These are phyloP conservation scores for Euphorbia tirucalli DNA, from an alignment of 345 rosid genomes.

Conservation along the genomic window DNA sequence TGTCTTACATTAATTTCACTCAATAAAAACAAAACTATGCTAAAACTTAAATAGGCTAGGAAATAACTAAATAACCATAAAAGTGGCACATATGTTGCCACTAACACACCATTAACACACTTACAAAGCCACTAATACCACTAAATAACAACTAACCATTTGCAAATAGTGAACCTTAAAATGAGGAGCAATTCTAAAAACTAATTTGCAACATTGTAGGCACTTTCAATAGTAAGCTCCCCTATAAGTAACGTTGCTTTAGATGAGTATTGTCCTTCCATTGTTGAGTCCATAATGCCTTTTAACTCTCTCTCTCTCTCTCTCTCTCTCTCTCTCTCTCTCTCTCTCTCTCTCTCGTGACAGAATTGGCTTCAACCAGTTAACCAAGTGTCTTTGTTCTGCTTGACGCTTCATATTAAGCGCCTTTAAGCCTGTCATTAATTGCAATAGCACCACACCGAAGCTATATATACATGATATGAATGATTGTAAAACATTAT, in stretches of 20 bases:
- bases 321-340: conserved; percentile 44
- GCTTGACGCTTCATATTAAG: conserved; percentile 37
- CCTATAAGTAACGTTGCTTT: conserved; percentile 43
- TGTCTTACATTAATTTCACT: too few relatives aligned
- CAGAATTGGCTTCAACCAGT: conserved; percentile 48
- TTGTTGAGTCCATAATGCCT: conserved; percentile 40
- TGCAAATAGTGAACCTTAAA: too few relatives aligned
- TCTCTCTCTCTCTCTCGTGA: conserved; percentile 39
- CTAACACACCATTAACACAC: too few relatives aligned
- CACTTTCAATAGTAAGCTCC: conserved; percentile 29
- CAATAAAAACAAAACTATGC: too few relatives aligned
- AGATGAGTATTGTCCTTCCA: conserved; percentile 53
- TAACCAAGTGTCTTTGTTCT: conserved; percentile 47
- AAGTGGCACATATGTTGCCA: too few relatives aligned
- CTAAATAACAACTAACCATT: too few relatives aligned
- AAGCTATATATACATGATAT: conserved; percentile 44
- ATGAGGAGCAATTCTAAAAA: too few relatives aligned
- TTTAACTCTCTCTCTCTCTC: conserved; percentile 41
- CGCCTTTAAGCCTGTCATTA: conserved; percentile 54
- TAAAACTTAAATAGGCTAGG: too few relatives aligned
- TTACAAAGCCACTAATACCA: too few relatives aligned
- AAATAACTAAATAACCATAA: too few relatives aligned
- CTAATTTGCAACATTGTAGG: too few relatives aligned
- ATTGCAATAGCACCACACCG: conserved; percentile 61
- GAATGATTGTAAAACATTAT: background rate